Conservation (phyloP, 495 filamentous ascomycete species). For the Glonium stellatum region DNA sequence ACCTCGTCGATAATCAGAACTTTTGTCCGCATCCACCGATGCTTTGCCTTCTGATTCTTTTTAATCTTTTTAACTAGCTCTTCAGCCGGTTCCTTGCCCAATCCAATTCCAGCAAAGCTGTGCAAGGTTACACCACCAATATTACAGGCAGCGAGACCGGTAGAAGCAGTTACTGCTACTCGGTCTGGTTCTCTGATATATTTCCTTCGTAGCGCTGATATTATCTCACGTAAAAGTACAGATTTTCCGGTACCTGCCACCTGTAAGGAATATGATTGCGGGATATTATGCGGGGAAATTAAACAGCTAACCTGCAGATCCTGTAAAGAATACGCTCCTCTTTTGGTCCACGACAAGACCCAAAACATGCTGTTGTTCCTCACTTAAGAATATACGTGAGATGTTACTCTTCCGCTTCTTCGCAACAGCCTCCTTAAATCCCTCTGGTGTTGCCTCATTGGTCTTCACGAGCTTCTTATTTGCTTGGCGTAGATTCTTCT, state of each 20-base stretch:
- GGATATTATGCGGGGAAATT: background rate
- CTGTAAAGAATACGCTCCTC: slow-evolving; percentile 96
- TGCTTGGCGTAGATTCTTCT: slow-evolving; percentile 62
- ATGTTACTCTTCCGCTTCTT: slow-evolving; percentile 39
- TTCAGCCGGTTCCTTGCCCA: slow-evolving; percentile 80
- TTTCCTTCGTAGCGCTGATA: slow-evolving; percentile 68
- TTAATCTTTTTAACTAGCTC: slow-evolving; percentile 88
- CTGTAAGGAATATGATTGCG: background rate
- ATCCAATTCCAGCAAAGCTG: slow-evolving; percentile 89
- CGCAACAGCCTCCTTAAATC: slow-evolving; percentile 31
- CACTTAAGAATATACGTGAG: slow-evolving; percentile 65
- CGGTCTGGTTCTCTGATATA: slow-evolving; percentile 66
- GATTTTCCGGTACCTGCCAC: slow-evolving; percentile 73
- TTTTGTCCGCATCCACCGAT: slow-evolving; percentile 81
- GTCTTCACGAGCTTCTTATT: slow-evolving; percentile 52
- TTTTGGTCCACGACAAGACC: slow-evolving; percentile 64
- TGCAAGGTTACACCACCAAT: slow-evolving; percentile 93
- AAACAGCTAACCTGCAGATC: slow-evolving; percentile 63
- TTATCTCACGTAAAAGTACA: slow-evolving; percentile 86
- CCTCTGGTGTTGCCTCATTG: slow-evolving; percentile 30
- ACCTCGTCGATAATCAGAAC: slow-evolving; percentile 89
- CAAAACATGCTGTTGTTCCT: slow-evolving; percentile 79
- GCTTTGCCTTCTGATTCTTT: slow-evolving; percentile 77
- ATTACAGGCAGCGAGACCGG: slow-evolving; percentile 92
- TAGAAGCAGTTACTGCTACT: slow-evolving; percentile 90